phyloP scores from a whole-genome alignment of 2,329 filamentous ascomycete species.

The Daldinia sp. region DNA sequence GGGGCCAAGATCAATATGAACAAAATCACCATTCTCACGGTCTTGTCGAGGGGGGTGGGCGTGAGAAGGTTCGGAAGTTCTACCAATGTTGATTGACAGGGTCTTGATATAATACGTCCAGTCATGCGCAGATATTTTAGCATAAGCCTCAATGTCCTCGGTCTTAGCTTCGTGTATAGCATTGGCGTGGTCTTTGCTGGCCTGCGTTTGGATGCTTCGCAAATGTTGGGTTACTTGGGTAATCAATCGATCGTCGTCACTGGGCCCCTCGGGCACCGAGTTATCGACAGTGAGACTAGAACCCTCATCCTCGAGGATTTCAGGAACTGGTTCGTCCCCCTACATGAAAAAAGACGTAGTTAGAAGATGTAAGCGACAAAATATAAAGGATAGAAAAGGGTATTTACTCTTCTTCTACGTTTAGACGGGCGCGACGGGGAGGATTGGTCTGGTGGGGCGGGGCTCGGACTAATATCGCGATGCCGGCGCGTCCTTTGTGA shows the following conservation, averaged over 20 bases:
- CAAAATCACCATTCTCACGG: constrained; percentile 61
- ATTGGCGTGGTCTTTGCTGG: constrained; percentile 72
- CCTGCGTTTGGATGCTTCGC: constrained; percentile 64
- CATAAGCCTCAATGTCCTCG: constrained; percentile 78
- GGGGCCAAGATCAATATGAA: constrained; percentile 91
- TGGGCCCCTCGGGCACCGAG: constrained; percentile 52
- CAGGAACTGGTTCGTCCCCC: constrained; percentile 58
- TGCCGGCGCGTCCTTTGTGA: constrained; percentile 54
- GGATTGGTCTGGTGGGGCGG: constrained; percentile 60
- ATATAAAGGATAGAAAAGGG: constrained; percentile 28
- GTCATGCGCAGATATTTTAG: constrained; percentile 83
- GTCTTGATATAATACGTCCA: constrained; percentile 89
- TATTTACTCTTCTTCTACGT: constrained; percentile 70
- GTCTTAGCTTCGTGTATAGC: constrained; percentile 71
- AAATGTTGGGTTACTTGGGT: constrained; percentile 67
- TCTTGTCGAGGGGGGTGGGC: constrained; percentile 59
- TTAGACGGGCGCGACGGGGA: constrained; percentile 73
- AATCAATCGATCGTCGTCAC: constrained; percentile 68
- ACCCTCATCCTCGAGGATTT: constrained; percentile 60
- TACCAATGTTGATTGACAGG: constrained; percentile 80
- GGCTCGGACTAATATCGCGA: constrained; percentile 50
- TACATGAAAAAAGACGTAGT: constrained; percentile 44
- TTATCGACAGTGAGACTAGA: constrained; percentile 59
- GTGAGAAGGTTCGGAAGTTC: constrained; percentile 68
- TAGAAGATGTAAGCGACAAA: constrained; percentile 36